Evolutionary conservation across 176 grass and related monocot species (phyloP).

Genomic region (Cenchrus purpureus): DNA sequence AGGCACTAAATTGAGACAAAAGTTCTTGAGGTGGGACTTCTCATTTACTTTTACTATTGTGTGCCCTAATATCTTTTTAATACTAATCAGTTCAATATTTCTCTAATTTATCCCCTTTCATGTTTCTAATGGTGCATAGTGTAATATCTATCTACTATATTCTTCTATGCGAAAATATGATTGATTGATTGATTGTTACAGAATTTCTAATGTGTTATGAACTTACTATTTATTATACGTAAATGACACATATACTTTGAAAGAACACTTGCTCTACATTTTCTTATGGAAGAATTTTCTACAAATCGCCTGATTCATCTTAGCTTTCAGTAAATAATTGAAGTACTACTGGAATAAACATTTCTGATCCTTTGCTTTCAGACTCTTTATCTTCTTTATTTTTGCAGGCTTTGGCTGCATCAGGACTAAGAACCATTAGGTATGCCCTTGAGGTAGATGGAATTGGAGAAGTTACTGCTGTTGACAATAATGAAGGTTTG

Average conservation of each 20-base stretch:
- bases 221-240: neutral
- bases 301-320: too few relatives aligned
- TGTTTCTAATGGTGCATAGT: neutral
- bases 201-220: neutral
- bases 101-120: neutral
- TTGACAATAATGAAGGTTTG: slow-evolving; percentile 58
- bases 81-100: neutral
- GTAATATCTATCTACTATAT: neutral
- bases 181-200: neutral
- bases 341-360: neutral
- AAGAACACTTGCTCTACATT: slow-evolving; percentile 3
- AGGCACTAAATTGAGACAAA: slow-evolving; percentile 23
- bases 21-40: slow-evolving; percentile 56
- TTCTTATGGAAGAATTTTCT: neutral
- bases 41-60: neutral
- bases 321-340: slow-evolving; percentile 3
- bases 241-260: neutral
- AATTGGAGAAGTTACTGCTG: slow-evolving; percentile 52
- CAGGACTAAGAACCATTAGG: slow-evolving; percentile 55
- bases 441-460: slow-evolving; percentile 67
- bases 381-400: slow-evolving; percentile 31
- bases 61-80: neutral
- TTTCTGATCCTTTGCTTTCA: neutral
- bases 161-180: neutral
- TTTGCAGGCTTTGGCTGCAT: slow-evolving; percentile 62